phyloP scores from a whole-genome alignment of 345 rosid species.

The Passiflora organensis region DNA sequence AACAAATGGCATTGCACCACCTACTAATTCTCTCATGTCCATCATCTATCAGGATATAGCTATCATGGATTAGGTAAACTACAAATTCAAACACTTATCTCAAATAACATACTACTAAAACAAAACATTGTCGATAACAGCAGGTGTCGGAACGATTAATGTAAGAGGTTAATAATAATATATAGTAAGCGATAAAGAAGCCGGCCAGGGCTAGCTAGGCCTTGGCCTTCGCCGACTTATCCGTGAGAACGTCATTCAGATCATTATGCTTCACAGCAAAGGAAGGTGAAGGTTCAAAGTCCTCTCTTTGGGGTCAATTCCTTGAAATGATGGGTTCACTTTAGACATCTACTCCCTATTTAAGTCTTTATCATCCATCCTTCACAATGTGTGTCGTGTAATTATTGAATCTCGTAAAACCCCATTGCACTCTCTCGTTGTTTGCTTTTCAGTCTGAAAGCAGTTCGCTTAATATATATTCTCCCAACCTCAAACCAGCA shows the following conservation, averaged over 20 bases:
- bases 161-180: not conserved
- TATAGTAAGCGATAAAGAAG: conserved; percentile 5
- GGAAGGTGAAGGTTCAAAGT: conserved; percentile 33
- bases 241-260: conserved; percentile 19
- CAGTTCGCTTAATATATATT: not conserved
- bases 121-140: conserved; percentile 13
- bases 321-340: conserved; percentile 48
- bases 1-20: conserved; percentile 9
- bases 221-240: not conserved
- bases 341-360: not conserved
- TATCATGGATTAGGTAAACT: conserved; percentile 17
- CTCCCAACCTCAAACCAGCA: conserved; percentile 12
- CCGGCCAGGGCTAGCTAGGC: conserved; percentile 49
- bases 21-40: conserved; percentile 3
- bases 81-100: conserved; percentile 13
- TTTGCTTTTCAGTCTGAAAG: not conserved
- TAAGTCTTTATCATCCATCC: no score
- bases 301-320: conserved; percentile 52
- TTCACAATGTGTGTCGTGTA: not conserved
- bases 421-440: not conserved
- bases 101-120: not conserved
- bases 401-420: conserved; percentile 4
- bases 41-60: not conserved
- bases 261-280: conserved; percentile 61
- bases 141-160: no score